Evolutionary conservation across 2,329 filamentous ascomycete genomes (phyloP).

Genomic region (Verticillium alfalfae): DNA sequence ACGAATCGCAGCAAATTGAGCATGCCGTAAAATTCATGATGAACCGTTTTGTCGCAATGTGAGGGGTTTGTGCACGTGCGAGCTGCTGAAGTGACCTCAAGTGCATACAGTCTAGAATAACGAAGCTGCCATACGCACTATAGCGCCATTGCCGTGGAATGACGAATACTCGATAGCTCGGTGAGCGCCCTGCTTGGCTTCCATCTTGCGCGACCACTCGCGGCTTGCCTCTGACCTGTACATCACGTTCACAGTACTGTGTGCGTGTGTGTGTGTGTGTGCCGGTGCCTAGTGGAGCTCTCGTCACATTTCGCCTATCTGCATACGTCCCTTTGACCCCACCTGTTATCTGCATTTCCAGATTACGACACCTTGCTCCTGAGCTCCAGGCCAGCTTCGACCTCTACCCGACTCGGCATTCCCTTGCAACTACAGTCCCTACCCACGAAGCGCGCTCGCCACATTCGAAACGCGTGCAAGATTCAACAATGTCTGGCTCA

Average conservation of each 20-base stretch:
- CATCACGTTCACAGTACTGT: background rate
- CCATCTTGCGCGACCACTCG: too few relatives aligned
- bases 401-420: background rate
- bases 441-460: background rate
- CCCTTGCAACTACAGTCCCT: background rate
- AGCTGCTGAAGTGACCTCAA: background rate
- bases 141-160: too few relatives aligned
- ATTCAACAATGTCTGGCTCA: slow-evolving; percentile 63
- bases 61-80: background rate
- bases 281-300: background rate
- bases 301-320: background rate
- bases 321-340: background rate
- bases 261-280: background rate
- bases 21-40: background rate
- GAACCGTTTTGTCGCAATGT: background rate
- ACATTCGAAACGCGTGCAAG: background rate
- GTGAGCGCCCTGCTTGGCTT: too few relatives aligned
- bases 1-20: background rate
- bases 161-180: too few relatives aligned
- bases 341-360: background rate
- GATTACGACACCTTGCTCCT: slow-evolving; percentile 23
- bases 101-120: background rate
- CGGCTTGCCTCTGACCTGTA: too few relatives aligned
- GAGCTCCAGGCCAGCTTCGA: background rate
- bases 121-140: too few relatives aligned